Conservation (phyloP, 2,329 filamentous ascomycete genomes). For the Drechmeria coniospora region DNA sequence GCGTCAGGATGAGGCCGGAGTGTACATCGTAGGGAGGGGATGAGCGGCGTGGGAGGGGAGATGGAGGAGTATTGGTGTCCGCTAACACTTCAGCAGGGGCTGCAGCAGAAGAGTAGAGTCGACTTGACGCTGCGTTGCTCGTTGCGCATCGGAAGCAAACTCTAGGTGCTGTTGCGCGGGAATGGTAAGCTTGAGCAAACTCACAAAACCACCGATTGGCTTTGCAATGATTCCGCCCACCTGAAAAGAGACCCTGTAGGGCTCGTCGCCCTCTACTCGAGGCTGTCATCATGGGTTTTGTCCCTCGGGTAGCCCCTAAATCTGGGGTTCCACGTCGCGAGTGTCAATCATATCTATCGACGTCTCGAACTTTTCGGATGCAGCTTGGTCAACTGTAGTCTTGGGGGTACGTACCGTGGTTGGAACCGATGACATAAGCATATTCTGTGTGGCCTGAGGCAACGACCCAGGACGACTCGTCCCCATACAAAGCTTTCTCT, state of each 20-base stretch:
- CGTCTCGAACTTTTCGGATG: slow-evolving; percentile 13
- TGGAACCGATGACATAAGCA: too few relatives aligned
- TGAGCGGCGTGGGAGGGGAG: slow-evolving; percentile 5
- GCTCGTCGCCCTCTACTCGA: slow-evolving; percentile 40
- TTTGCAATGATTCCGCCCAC: slow-evolving; percentile 20
- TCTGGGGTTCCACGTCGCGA: slow-evolving; percentile 1
- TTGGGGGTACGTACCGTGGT: too few relatives aligned
- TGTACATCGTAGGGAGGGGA: slow-evolving; percentile 31
- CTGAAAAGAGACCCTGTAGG: slow-evolving; percentile 31
- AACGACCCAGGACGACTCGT: slow-evolving; percentile 1
- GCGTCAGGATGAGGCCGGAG: slow-evolving; percentile 68
- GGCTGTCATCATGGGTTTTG: slow-evolving; percentile 27
- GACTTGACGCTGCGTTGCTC: slow-evolving; percentile 11
- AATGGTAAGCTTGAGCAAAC: too few relatives aligned
- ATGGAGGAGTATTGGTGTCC: slow-evolving; percentile 7
- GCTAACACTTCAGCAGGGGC: slow-evolving; percentile 7
- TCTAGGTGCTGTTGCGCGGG: slow-evolving; percentile 12
- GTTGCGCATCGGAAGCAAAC: slow-evolving; percentile 24
- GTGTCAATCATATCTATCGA: slow-evolving; percentile 3
- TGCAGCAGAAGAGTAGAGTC: slow-evolving; percentile 20
- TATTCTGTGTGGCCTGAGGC: slow-evolving; percentile 20
- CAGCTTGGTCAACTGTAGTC: too few relatives aligned
- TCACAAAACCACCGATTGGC: too few relatives aligned
- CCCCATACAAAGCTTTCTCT: slow-evolving; percentile 3
- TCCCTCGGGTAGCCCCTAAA: slow-evolving; percentile 4